phyloP scores from a whole-genome alignment of 257 asterid genomes.

The Schizonepeta tenuifolia region DNA sequence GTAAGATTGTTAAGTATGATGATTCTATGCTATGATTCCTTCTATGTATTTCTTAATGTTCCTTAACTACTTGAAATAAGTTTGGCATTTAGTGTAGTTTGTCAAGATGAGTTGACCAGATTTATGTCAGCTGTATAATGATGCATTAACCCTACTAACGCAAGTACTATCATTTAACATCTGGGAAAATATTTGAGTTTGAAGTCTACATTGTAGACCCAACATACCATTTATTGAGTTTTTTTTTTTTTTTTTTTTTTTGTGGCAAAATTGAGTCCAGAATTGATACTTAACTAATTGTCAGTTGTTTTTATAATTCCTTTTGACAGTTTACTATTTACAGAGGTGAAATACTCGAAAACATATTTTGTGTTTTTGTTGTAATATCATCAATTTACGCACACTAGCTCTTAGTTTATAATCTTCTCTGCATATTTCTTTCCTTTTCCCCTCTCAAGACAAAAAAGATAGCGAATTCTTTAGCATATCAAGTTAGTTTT shows the following conservation, averaged over 20 bases:
- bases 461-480: neutral
- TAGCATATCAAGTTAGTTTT: neutral
- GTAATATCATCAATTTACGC: neutral
- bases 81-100: neutral
- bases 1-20: constrained; percentile 37
- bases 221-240: too few species aligned
- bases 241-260: too few species aligned
- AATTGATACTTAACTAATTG: too few species aligned
- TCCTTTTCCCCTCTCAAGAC: neutral
- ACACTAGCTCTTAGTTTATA: neutral
- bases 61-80: neutral
- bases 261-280: too few species aligned
- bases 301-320: too few species aligned
- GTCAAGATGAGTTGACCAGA: neutral
- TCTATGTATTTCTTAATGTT: constrained; percentile 3
- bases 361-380: neutral
- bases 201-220: too few species aligned
- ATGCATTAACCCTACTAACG: too few species aligned
- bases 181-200: too few species aligned
- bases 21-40: constrained; percentile 1
- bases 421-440: neutral
- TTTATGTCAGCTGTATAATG: too few species aligned
- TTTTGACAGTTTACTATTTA: too few species aligned
- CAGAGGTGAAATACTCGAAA: neutral
- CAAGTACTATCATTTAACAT: too few species aligned